Evolutionary conservation across 2,329 filamentous ascomycete genomes (phyloP).

Genomic region (Ceratocystis smalleyi): DNA sequence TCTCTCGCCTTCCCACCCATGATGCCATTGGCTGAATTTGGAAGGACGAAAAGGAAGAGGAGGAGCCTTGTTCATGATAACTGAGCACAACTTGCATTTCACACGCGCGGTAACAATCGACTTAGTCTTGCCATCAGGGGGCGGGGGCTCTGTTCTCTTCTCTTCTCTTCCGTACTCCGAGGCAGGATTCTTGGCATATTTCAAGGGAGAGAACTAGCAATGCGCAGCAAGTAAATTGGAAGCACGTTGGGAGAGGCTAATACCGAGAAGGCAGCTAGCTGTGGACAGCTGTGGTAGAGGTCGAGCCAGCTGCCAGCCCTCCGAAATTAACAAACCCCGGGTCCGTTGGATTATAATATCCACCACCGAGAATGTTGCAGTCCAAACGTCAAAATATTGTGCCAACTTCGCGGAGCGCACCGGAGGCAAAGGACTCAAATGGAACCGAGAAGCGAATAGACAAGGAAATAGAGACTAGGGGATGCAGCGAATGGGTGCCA

Average conservation of each 20-base stretch:
- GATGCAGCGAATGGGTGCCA: too few species aligned
- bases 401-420: too few species aligned
- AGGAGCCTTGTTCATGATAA: not conserved
- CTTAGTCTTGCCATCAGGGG: not conserved
- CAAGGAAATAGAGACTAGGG: too few species aligned
- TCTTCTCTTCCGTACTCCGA: not conserved
- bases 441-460: too few species aligned
- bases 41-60: not conserved
- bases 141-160: not conserved
- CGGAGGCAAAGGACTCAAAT: too few species aligned
- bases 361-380: not conserved
- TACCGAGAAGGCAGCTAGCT: not conserved
- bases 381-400: too few species aligned
- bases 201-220: not conserved
- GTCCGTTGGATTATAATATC: not conserved
- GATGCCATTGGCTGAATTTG: not conserved
- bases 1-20: not conserved
- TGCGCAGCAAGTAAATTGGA: not conserved
- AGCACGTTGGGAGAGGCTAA: not conserved
- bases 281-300: not conserved
- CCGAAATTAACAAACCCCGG: not conserved
- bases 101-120: not conserved
- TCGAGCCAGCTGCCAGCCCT: not conserved
- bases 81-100: not conserved
- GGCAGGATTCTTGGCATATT: slow-evolving; percentile 1